A percentile compares a stretch with the other conserved stretches of the same genome.
phyloP scores from a whole-genome alignment of 495 filamentous ascomycete species.

The Letharia lupina region DNA sequence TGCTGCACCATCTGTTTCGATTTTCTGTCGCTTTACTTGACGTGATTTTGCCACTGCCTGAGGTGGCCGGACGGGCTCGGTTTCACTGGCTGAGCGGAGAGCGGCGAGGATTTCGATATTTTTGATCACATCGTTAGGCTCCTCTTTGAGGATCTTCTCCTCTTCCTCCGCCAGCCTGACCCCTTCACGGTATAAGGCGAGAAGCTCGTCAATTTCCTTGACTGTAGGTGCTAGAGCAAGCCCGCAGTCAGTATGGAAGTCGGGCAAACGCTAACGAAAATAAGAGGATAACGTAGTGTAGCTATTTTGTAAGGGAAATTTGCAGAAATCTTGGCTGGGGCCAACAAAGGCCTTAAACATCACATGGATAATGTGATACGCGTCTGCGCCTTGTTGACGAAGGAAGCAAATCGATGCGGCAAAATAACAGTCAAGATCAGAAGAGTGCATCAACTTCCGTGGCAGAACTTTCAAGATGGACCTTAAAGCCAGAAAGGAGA shows the following conservation, averaged over 20 bases:
- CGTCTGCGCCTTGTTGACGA: neutral
- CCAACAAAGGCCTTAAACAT: neutral
- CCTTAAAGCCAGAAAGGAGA: neutral
- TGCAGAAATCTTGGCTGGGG: neutral
- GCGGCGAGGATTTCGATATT: constrained; percentile 54
- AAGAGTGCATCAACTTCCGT: neutral
- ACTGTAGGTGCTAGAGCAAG: constrained; percentile 16
- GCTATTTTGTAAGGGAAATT: neutral
- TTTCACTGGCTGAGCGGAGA: constrained; percentile 48
- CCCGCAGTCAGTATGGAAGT: neutral
- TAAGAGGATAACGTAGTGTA: neutral
- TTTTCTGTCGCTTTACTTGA: constrained; percentile 50
- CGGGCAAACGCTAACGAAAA: neutral
- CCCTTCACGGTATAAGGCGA: constrained; percentile 53
- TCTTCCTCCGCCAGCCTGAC: constrained; percentile 56
- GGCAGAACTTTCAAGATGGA: neutral
- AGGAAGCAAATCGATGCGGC: neutral
- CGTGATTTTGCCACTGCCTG: constrained; percentile 47
- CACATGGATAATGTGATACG: neutral
- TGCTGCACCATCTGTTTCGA: constrained; percentile 60
- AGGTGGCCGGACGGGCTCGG: constrained; percentile 40
- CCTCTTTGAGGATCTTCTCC: constrained; percentile 48
- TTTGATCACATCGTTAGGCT: constrained; percentile 51
- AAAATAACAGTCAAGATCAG: neutral
- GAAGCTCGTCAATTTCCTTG: constrained; percentile 36